phyloP scores from a whole-genome alignment of 2,329 filamentous ascomycete genomes.

The Passalora sequoiae region DNA sequence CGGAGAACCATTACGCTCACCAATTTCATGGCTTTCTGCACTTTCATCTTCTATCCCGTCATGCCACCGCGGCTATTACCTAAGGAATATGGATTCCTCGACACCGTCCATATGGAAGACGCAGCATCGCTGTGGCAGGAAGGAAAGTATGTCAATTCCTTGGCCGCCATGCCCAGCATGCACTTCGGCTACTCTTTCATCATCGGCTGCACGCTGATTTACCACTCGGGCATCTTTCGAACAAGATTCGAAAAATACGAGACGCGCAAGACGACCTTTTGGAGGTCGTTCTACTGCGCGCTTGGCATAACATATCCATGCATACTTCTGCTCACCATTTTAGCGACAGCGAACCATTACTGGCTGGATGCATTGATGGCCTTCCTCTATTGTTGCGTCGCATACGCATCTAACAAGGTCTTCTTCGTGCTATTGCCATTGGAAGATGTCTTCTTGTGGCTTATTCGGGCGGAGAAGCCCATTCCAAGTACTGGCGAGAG shows the following conservation, averaged over 20 bases:
- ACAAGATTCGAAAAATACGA: slow-evolving; percentile 41
- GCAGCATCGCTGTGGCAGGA: slow-evolving; percentile 42
- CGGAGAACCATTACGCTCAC: slow-evolving; percentile 44
- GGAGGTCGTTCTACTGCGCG: slow-evolving; percentile 43
- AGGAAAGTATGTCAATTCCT: slow-evolving; percentile 42
- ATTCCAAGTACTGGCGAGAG: slow-evolving; percentile 49
- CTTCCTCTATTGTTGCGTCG: slow-evolving; percentile 40
- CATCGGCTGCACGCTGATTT: slow-evolving; percentile 47
- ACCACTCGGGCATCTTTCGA: slow-evolving; percentile 42
- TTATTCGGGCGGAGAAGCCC: slow-evolving; percentile 47
- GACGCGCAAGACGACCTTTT: slow-evolving; percentile 37
- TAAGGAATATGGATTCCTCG: slow-evolving; percentile 39
- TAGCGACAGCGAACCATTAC: slow-evolving; percentile 58
- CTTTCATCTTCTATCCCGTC: slow-evolving; percentile 47
- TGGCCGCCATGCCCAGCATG: slow-evolving; percentile 45
- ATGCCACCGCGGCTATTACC: slow-evolving; percentile 47
- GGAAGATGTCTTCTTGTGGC: slow-evolving; percentile 48
- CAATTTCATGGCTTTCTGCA: slow-evolving; percentile 48
- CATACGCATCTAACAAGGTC: slow-evolving; percentile 45
- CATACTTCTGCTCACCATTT: slow-evolving; percentile 53
- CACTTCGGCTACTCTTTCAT: slow-evolving; percentile 51
- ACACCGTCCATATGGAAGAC: slow-evolving; percentile 42
- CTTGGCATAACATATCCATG: slow-evolving; percentile 50
- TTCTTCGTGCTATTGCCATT: slow-evolving; percentile 48
- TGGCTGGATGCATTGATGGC: slow-evolving; percentile 50